These are phyloP conservation scores for Gaeumannomyces tritici DNA, from an alignment of 2,329 filamentous ascomycete genomes.

Conservation along the genomic window DNA sequence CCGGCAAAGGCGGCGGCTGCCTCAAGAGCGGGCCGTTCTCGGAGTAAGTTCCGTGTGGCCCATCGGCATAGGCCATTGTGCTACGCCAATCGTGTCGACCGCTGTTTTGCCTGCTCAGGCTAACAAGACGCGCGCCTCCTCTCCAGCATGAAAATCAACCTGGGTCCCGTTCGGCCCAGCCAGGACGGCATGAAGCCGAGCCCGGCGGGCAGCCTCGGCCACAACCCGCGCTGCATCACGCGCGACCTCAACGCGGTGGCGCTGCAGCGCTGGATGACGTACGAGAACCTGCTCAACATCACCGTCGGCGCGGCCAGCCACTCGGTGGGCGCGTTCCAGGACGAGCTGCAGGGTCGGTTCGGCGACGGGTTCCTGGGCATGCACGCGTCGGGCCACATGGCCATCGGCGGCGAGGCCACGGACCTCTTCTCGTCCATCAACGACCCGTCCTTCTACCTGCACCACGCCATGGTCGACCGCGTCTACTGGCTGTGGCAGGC, in stretches of 20 bases:
- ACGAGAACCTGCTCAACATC: constrained; percentile 8
- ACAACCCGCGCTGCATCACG: constrained; percentile 25
- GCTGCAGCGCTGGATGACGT: constrained; percentile 9
- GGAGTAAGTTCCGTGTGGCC: constrained; percentile 11
- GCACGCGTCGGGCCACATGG: constrained; percentile 23
- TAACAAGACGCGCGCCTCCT: background rate
- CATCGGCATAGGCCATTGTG: background rate
- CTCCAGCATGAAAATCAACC: constrained; percentile 16
- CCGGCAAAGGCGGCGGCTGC: constrained; percentile 14
- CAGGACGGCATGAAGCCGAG: constrained; percentile 17
- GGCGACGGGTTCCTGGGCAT: constrained; percentile 12
- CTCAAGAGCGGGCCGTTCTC: constrained; percentile 17
- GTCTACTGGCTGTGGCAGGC: constrained; percentile 26
- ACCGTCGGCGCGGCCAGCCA: constrained; percentile 12
- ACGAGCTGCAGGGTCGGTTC: constrained; percentile 17
- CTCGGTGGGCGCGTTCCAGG: constrained; percentile 8
- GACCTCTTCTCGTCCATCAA: constrained; percentile 21
- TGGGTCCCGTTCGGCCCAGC: constrained; percentile 16
- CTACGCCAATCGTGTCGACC: background rate
- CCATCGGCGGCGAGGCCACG: constrained; percentile 23
- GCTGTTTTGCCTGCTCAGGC: background rate
- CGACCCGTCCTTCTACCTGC: constrained; percentile 24
- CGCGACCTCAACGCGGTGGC: constrained; percentile 17
- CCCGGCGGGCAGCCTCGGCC: constrained; percentile 17
- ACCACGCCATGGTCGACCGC: constrained; percentile 20